A percentile compares a stretch with the other conserved stretches of the same genome.
These are phyloP conservation scores for Myrica gale DNA, from an alignment of 306 rosid species.

Conservation along the genomic window DNA sequence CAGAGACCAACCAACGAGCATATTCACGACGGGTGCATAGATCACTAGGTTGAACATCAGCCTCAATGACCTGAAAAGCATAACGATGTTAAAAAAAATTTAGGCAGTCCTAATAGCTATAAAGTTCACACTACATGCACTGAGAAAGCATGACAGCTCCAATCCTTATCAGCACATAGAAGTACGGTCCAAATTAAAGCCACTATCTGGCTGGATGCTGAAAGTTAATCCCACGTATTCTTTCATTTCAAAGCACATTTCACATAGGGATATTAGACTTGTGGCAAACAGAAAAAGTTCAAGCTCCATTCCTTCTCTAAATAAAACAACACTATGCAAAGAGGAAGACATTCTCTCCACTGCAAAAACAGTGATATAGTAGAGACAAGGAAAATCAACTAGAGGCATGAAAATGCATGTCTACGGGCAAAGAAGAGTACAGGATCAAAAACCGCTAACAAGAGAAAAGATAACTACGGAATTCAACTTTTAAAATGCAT, in stretches of 20 bases:
- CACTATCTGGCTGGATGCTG: background rate
- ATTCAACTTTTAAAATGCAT: conserved; percentile 17
- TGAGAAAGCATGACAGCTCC: conserved; percentile 7
- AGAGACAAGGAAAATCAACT: background rate
- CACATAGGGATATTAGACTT: background rate
- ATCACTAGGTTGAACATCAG: conserved; percentile 79
- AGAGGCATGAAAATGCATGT: background rate
- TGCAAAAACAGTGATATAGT: background rate
- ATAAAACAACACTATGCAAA: background rate
- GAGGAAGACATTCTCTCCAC: background rate
- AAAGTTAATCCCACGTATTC: background rate
- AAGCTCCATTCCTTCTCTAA: too few relatives aligned
- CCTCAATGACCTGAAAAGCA: conserved; percentile 73
- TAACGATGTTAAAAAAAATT: conserved; percentile 1
- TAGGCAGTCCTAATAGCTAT: background rate
- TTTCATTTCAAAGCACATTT: background rate
- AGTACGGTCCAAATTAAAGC: background rate
- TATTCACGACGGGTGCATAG: conserved; percentile 95
- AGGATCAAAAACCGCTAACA: background rate
- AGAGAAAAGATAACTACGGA: background rate
- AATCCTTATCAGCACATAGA: background rate
- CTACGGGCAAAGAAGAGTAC: background rate
- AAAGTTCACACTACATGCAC: background rate
- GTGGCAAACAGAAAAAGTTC: too few relatives aligned
- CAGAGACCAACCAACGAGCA: conserved; percentile 95